A percentile compares a stretch with the other conserved stretches of the same genome.
Evolutionary conservation across 2,329 filamentous ascomycete genomes (phyloP).

Genomic region (Cyphellophora europaea): DNA sequence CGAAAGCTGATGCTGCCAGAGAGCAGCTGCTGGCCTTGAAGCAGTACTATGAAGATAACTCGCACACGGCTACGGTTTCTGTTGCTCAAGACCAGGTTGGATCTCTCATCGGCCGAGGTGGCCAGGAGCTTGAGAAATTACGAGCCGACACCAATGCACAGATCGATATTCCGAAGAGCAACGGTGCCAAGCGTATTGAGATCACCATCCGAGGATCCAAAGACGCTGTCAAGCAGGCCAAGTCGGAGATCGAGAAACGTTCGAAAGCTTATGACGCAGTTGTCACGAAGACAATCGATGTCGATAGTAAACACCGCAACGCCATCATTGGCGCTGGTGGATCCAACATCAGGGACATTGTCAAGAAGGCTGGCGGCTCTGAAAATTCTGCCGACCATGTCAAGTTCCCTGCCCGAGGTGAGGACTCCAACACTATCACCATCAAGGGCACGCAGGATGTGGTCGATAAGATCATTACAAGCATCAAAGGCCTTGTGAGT

Average conservation of each 20-base stretch:
- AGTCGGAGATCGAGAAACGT: slow-evolving; percentile 82
- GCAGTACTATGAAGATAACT: slow-evolving; percentile 85
- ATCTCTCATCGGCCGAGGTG: slow-evolving; percentile 85
- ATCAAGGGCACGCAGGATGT: slow-evolving; percentile 76
- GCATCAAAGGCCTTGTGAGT: slow-evolving; percentile 73
- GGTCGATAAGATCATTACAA: slow-evolving; percentile 78
- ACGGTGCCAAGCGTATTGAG: slow-evolving; percentile 64
- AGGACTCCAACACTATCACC: slow-evolving; percentile 72
- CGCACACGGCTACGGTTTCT: slow-evolving; percentile 65
- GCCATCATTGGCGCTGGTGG: slow-evolving; percentile 81
- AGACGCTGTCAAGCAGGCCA: slow-evolving; percentile 79
- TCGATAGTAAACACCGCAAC: slow-evolving; percentile 92
- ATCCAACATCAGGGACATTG: slow-evolving; percentile 79
- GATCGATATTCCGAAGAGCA: slow-evolving; percentile 82
- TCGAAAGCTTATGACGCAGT: slow-evolving; percentile 82
- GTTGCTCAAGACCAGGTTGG: slow-evolving; percentile 88
- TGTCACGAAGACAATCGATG: slow-evolving; percentile 70
- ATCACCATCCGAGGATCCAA: slow-evolving; percentile 91
- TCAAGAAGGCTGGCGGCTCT: slow-evolving; percentile 79
- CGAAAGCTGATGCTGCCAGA: slow-evolving; percentile 82
- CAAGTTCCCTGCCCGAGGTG: slow-evolving; percentile 81
- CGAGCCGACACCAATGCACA: slow-evolving; percentile 75
- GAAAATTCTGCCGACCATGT: slow-evolving; percentile 83
- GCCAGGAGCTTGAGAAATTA: slow-evolving; percentile 82
- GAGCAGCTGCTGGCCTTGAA: slow-evolving; percentile 84